phyloP scores from a whole-genome alignment of 805 yeast genomes.

The Teunomyces aglyptinius region DNA sequence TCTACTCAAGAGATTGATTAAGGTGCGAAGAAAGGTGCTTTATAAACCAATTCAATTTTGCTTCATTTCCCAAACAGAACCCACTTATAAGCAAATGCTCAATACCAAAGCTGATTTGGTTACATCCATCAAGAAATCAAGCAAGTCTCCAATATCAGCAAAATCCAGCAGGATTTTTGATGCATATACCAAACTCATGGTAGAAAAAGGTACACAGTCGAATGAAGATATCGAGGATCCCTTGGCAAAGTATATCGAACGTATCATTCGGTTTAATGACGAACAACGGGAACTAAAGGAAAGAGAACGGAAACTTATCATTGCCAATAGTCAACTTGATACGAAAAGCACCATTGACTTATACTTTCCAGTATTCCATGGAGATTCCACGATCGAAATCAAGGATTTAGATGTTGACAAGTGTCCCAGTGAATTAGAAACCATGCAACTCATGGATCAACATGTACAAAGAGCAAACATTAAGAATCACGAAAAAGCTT shows the following conservation, averaged over 20 bases:
- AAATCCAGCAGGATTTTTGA: conserved; percentile 7
- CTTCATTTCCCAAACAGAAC: conserved; percentile 17
- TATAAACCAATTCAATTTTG: conserved; percentile 26
- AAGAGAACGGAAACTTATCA: conserved; percentile 12
- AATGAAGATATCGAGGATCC: conserved; percentile 12
- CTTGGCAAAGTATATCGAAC: conserved; percentile 14
- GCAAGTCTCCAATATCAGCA: not conserved
- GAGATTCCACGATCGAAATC: not conserved
- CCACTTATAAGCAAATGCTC: conserved; percentile 14
- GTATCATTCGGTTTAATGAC: conserved; percentile 16
- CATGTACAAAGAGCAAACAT: conserved; percentile 11
- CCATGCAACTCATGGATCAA: conserved; percentile 9
- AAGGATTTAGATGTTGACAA: conserved; percentile 9
- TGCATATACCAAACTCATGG: conserved; percentile 8
- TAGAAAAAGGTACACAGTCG: conserved; percentile 9
- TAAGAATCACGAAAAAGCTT: conserved; percentile 15
- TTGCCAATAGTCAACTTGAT: conserved; percentile 2
- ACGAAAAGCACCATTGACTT: not conserved
- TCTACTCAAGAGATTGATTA: conserved; percentile 10
- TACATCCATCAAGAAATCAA: not conserved
- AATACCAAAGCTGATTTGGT: conserved; percentile 7
- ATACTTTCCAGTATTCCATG: not conserved
- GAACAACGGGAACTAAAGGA: conserved; percentile 15
- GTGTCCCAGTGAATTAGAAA: conserved; percentile 6
- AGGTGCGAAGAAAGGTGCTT: conserved; percentile 14